Percentiles rank a stretch among this genome's conserved stretches.
These are phyloP conservation scores for Starmera dryadoides DNA, from an alignment of 805 yeast genomes.

Conservation along the genomic window DNA sequence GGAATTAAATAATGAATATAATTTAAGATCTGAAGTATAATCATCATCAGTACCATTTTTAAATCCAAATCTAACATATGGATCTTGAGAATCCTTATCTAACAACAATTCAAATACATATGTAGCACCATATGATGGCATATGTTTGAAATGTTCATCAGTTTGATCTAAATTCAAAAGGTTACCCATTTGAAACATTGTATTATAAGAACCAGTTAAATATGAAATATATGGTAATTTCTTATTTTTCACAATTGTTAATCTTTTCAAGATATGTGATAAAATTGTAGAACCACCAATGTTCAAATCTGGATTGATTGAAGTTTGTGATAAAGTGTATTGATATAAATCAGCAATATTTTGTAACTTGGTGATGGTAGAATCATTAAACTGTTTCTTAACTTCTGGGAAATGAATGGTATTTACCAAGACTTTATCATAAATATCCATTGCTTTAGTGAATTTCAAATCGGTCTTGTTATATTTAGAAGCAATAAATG, in stretches of 20 bases:
- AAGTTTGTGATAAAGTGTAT: slow-evolving; percentile 25
- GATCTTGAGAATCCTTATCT: slow-evolving; percentile 12
- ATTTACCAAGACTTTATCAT: slow-evolving; percentile 33
- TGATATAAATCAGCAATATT: slow-evolving; percentile 32
- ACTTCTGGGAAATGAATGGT: slow-evolving; percentile 34
- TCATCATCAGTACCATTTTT: slow-evolving; percentile 36
- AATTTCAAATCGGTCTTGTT: slow-evolving; percentile 25
- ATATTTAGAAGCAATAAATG: slow-evolving; percentile 9
- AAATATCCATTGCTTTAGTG: slow-evolving; percentile 31
- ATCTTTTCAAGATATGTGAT: slow-evolving; percentile 25
- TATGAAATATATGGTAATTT: slow-evolving; percentile 33
- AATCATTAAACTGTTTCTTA: slow-evolving; percentile 24
- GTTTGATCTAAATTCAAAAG: slow-evolving; percentile 25
- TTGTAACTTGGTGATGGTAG: slow-evolving; percentile 24
- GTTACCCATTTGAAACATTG: slow-evolving; percentile 33
- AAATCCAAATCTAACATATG: slow-evolving; percentile 36
- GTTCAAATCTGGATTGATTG: slow-evolving; percentile 21
- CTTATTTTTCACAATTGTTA: slow-evolving; percentile 27
- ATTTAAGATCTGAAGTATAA: slow-evolving; percentile 17
- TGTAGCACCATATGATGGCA: slow-evolving; percentile 40
- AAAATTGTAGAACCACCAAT: slow-evolving; percentile 36
- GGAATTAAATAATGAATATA: slow-evolving; percentile 32
- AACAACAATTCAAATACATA: slow-evolving; percentile 36
- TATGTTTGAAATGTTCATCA: slow-evolving; percentile 33
- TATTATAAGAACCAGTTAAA: slow-evolving; percentile 38